Percentiles rank a stretch among this genome's conserved stretches.
phyloP scores from a whole-genome alignment of 208 protist genomes.

The Acanthamoeba castellanii region DNA sequence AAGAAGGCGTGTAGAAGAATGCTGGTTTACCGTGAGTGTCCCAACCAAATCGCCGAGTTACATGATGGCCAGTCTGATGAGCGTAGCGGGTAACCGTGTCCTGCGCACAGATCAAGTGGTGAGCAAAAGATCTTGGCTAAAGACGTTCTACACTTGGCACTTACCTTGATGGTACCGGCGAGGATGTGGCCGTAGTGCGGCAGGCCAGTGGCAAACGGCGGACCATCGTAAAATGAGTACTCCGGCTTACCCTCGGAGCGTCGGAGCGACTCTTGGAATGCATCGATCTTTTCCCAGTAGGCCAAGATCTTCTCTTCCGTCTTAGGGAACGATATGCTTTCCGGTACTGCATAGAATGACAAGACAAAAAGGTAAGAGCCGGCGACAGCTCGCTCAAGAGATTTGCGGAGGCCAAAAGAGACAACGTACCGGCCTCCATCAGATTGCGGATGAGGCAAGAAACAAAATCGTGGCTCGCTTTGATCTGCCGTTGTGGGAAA shows the following conservation, averaged over 20 bases:
- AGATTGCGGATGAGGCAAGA: background rate
- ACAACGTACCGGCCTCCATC: constrained; percentile 4
- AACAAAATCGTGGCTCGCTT: background rate
- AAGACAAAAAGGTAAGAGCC: background rate
- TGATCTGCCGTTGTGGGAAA: background rate
- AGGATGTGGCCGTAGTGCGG: constrained; percentile 99
- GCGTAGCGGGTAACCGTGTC: constrained; percentile 99
- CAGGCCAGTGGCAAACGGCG: constrained; percentile 99
- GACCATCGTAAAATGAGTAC: constrained; percentile 99
- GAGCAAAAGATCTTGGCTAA: background rate
- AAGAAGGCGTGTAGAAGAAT: background rate
- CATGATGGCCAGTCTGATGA: constrained; percentile 98
- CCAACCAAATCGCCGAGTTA: constrained; percentile 99
- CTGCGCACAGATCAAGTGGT: constrained; percentile 42
- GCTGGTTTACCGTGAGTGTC: constrained; percentile 95
- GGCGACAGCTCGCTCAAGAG: background rate
- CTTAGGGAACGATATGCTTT: constrained; percentile 93
- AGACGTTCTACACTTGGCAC: background rate
- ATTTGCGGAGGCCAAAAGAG: background rate
- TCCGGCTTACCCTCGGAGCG: constrained; percentile 92
- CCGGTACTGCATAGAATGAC: constrained; percentile 80
- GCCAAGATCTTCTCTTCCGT: constrained; percentile 96
- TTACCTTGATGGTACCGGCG: constrained; percentile 99
- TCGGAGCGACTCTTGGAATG: constrained; percentile 96
- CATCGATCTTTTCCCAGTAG: constrained; percentile 97